phyloP scores from a whole-genome alignment of 805 yeast species.

The Candida oleophila region DNA sequence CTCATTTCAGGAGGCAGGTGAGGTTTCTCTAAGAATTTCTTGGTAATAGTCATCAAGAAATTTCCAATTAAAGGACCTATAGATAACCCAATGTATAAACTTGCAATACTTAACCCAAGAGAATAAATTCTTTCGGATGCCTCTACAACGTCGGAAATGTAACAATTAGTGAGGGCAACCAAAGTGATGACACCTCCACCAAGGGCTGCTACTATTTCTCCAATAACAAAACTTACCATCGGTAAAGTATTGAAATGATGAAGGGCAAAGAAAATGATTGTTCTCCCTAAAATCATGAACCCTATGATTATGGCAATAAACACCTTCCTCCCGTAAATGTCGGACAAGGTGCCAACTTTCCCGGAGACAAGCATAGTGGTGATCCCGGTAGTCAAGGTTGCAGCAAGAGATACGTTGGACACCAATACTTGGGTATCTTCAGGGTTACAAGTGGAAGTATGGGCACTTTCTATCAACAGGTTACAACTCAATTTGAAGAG shows the following conservation, averaged over 20 bases:
- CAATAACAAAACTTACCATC: slow-evolving; percentile 37
- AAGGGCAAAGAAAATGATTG: slow-evolving; percentile 24
- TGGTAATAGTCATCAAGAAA: slow-evolving; percentile 11
- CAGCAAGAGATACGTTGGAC: slow-evolving; percentile 50
- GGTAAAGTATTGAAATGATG: slow-evolving; percentile 24
- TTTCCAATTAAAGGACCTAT: slow-evolving; percentile 65
- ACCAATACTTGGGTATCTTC: slow-evolving; percentile 35
- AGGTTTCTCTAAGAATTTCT: not conserved
- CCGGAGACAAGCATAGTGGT: slow-evolving; percentile 55
- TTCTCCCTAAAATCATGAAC: slow-evolving; percentile 20
- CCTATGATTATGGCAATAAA: slow-evolving; percentile 20
- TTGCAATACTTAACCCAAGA: slow-evolving; percentile 60
- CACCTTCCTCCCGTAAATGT: slow-evolving; percentile 36
- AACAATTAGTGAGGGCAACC: slow-evolving; percentile 62
- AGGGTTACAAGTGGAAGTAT: slow-evolving; percentile 27
- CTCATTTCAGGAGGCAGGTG: not conserved
- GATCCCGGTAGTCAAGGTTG: slow-evolving; percentile 40
- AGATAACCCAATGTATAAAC: slow-evolving; percentile 59
- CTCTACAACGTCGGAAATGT: slow-evolving; percentile 71
- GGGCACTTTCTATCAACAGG: slow-evolving; percentile 11
- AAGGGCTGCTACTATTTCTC: slow-evolving; percentile 45
- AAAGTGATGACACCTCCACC: slow-evolving; percentile 66
- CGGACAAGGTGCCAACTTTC: slow-evolving; percentile 41
- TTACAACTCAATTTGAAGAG: slow-evolving; percentile 30
- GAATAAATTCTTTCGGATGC: slow-evolving; percentile 56